These are phyloP conservation scores for Nannizziopsis barbatae DNA, from an alignment of 2,329 filamentous ascomycete genomes.

Conservation along the genomic window DNA sequence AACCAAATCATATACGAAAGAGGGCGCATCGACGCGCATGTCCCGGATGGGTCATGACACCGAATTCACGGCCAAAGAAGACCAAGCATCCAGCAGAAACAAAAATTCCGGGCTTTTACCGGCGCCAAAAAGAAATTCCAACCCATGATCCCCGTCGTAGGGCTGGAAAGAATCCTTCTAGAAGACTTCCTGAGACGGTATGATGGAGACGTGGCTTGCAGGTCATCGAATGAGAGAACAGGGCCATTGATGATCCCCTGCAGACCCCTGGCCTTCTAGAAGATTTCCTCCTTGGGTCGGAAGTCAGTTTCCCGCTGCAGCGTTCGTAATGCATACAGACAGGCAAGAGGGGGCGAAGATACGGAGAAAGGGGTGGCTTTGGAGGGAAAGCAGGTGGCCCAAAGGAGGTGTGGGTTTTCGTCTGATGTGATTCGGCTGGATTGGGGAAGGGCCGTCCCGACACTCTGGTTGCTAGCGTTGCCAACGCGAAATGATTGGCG, in stretches of 20 bases:
- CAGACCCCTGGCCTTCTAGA: constrained; percentile 5
- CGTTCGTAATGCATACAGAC: background rate
- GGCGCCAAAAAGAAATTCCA: background rate
- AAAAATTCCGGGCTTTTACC: background rate
- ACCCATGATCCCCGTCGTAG: background rate
- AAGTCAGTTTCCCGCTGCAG: background rate
- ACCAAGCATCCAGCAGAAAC: too few relatives aligned
- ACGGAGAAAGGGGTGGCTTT: background rate
- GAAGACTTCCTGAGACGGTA: constrained; percentile 4
- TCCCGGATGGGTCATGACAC: background rate
- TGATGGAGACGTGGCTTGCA: constrained; percentile 1
- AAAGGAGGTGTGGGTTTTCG: background rate
- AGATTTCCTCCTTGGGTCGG: background rate
- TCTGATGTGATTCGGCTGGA: background rate
- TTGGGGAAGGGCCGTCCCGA: background rate
- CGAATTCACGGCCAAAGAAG: background rate
- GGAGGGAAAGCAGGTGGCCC: background rate
- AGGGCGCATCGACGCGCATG: background rate
- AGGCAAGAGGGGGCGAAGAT: too few relatives aligned
- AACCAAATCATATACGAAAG: constrained; percentile 2
- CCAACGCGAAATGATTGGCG: constrained; percentile 4
- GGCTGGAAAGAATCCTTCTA: constrained; percentile 10
- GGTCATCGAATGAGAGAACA: background rate
- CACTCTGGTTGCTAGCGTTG: constrained; percentile 3
- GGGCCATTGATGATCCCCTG: background rate